These are phyloP conservation scores for Diutina siamensis DNA, from an alignment of 1,139 yeast genomes.

Conservation along the genomic window DNA sequence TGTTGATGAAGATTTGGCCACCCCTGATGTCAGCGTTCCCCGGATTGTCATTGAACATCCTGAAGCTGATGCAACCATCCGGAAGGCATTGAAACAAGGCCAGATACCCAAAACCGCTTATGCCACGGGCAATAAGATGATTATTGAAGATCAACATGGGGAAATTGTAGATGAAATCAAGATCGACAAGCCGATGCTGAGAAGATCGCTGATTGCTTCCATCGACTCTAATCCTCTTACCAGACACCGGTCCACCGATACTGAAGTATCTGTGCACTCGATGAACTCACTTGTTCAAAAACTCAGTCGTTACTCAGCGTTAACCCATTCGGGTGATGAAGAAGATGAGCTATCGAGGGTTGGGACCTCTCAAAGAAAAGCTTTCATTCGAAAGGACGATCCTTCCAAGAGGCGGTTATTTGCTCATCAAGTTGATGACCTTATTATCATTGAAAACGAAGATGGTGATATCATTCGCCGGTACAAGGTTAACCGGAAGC, in stretches of 20 bases:
- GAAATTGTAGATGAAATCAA: constrained; percentile 43
- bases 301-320: constrained; percentile 18
- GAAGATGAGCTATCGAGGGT: too few species aligned
- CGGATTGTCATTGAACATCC: background rate
- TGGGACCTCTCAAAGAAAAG: constrained; percentile 11
- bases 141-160: constrained; percentile 76
- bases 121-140: constrained; percentile 50
- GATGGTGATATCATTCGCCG: constrained; percentile 88
- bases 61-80: background rate
- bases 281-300: constrained; percentile 28
- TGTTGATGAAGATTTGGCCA: background rate
- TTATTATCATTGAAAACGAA: constrained; percentile 74
- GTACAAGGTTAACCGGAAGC: constrained; percentile 53
- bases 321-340: background rate
- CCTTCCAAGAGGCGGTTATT: constrained; percentile 20
- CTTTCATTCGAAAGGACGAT: constrained; percentile 21
- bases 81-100: background rate
- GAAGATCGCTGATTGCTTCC: background rate
- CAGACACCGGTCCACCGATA: background rate
- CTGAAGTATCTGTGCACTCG: constrained; percentile 27
- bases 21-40: background rate
- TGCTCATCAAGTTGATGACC: constrained; percentile 48
- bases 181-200: background rate
- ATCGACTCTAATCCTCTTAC: background rate
- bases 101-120: background rate